Evolutionary conservation across 495 filamentous ascomycete species (phyloP).

Genomic region (Monascus purpureus): DNA sequence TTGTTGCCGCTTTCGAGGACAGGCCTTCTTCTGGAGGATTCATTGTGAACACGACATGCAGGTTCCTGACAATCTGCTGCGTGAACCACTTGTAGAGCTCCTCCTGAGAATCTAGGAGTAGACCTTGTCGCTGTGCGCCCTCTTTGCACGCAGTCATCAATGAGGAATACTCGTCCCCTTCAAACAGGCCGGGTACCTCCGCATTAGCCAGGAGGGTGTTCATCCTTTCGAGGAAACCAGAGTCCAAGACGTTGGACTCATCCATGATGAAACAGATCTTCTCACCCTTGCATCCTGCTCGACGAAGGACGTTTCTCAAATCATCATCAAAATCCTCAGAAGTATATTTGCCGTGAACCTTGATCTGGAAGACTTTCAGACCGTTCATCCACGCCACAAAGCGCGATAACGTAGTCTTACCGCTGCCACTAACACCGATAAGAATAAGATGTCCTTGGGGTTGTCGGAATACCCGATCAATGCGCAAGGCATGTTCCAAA

Average conservation of each 20-base stretch:
- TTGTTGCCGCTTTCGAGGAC: slow-evolving; percentile 90
- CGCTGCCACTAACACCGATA: slow-evolving; percentile 94
- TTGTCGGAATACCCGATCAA: slow-evolving; percentile 96
- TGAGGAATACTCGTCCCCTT: slow-evolving; percentile 89
- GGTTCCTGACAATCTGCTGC: slow-evolving; percentile 94
- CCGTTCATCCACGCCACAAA: slow-evolving; percentile 99
- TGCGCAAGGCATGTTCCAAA: slow-evolving; percentile 90
- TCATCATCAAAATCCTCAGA: slow-evolving; percentile 98
- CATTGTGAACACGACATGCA: slow-evolving; percentile 99
- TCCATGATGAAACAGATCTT: slow-evolving; percentile 99
- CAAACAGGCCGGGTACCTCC: slow-evolving; percentile 94
- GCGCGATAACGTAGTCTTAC: slow-evolving; percentile 93
- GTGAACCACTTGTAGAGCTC: slow-evolving; percentile 99
- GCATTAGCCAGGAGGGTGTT: slow-evolving; percentile 96
- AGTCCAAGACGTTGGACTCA: slow-evolving; percentile 95
- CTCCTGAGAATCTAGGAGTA: slow-evolving; percentile 91
- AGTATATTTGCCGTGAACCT: slow-evolving; percentile 97
- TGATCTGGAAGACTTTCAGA: slow-evolving; percentile 97
- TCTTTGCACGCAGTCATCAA: slow-evolving; percentile 98
- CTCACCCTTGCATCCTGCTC: slow-evolving; percentile 93
- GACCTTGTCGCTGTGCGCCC: slow-evolving; percentile 88
- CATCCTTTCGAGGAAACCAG: slow-evolving; percentile 97
- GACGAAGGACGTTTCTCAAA: slow-evolving; percentile 78
- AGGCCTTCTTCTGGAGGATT: slow-evolving; percentile 96
- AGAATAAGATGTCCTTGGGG: slow-evolving; percentile 96